These are phyloP conservation scores for Cordyceps javanica DNA, from an alignment of 2,329 filamentous ascomycete genomes.

Conservation along the genomic window DNA sequence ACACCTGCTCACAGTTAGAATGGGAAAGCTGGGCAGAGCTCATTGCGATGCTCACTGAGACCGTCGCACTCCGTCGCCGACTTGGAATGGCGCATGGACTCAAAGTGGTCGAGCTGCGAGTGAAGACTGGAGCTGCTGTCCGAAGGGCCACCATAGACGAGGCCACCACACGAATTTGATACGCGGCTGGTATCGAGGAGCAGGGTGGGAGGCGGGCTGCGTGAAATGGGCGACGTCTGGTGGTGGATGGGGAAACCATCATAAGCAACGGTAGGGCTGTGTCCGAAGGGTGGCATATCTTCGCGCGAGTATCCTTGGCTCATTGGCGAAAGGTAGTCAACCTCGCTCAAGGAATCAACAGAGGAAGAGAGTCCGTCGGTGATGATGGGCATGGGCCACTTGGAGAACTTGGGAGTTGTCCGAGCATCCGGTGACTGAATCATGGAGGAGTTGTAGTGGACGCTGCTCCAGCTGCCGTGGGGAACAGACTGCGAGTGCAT, in stretches of 20 bases:
- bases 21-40: constrained; percentile 27
- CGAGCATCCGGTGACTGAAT: constrained; percentile 26
- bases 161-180: constrained; percentile 55
- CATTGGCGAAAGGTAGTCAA: constrained; percentile 57
- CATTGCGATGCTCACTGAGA: constrained; percentile 43
- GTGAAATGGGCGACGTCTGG: constrained; percentile 47
- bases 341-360: constrained; percentile 55
- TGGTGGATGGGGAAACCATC: constrained; percentile 46
- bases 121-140: constrained; percentile 55
- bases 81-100: constrained; percentile 39
- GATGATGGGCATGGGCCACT: constrained; percentile 40
- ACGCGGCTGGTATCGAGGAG: constrained; percentile 50
- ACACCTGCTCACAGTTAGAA: constrained; percentile 39
- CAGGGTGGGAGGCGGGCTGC: constrained; percentile 49
- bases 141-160: constrained; percentile 53
- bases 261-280: constrained; percentile 52
- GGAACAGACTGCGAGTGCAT: constrained; percentile 26
- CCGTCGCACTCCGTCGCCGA: constrained; percentile 43
- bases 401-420: constrained; percentile 34
- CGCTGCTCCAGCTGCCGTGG: constrained; percentile 39
- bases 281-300: constrained; percentile 45
- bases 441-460: constrained; percentile 37
- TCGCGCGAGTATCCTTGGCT: constrained; percentile 52
- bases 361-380: constrained; percentile 47
- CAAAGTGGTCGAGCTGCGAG: constrained; percentile 54